phyloP scores from a whole-genome alignment of 192 early-diverging fungal genomes.

The Cetraspora pellucida region DNA sequence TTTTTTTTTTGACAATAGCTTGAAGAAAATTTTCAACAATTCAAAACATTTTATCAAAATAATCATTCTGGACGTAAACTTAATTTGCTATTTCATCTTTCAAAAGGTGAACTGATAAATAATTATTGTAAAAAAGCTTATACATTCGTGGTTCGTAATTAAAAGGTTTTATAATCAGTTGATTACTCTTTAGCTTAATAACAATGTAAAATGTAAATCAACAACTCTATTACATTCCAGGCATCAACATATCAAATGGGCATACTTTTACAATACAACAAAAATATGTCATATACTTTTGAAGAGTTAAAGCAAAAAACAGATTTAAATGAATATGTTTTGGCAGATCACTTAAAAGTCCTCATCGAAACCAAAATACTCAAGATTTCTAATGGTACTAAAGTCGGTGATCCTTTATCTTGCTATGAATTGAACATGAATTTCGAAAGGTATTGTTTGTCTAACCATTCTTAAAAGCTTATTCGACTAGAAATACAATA shows the following conservation, averaged over 20 bases:
- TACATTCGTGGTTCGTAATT: too few relatives aligned
- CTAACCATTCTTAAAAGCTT: neutral
- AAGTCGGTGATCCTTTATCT: conserved; percentile 36
- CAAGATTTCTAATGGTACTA: conserved; percentile 51
- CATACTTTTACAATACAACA: too few relatives aligned
- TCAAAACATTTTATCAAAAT: conserved; percentile 83
- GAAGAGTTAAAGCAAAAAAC: too few relatives aligned
- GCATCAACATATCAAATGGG: too few relatives aligned
- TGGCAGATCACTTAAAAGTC: too few relatives aligned
- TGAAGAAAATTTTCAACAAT: conserved; percentile 79
- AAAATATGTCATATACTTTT: neutral
- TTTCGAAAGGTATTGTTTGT: too few relatives aligned
- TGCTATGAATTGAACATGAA: too few relatives aligned
- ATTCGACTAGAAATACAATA: neutral
- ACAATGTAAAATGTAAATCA: conserved; percentile 2
- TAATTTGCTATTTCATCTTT: conserved; percentile 92
- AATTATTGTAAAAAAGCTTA: conserved; percentile 22
- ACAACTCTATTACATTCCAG: too few relatives aligned
- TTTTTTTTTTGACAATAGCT: conserved; percentile 46
- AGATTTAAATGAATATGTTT: too few relatives aligned
- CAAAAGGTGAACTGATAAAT: conserved; percentile 89
- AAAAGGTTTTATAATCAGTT: too few relatives aligned
- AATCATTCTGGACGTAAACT: conserved; percentile 89
- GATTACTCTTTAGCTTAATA: too few relatives aligned
- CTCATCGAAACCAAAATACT: conserved; percentile 87